Base-by-base conservation (phyloP, 495 filamentous ascomycete genomes). In the Daldinia grandis region DNA sequence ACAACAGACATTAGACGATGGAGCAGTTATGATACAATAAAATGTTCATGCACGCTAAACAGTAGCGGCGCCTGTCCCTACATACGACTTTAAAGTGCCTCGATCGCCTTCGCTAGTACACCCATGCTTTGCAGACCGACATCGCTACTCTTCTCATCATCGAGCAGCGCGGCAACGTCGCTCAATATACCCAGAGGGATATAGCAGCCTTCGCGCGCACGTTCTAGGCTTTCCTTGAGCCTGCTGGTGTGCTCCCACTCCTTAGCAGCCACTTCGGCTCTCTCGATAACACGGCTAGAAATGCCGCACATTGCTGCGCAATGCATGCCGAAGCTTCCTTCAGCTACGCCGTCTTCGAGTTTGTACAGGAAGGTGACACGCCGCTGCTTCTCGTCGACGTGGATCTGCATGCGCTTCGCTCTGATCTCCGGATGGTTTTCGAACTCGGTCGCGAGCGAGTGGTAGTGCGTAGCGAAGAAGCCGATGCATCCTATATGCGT, bases 281-380 rank as follows among this genome's bases (percentile, higher is more conserved):
- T 79, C 76, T 94, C 89, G 49, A 99, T 91, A 31, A 99, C 91
- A 73, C 88, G 89, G 44, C 80, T 82, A 0, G 94, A 85, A 50
- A 99, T 98, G 1, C 96, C 96, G 68, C 96, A 99, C 95, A 98
- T 99, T 37, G 92, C 88, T 1, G 96, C 96, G 77, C 96, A 99
- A 78, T 98, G 96, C 96, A 99, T 99, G 71, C 96, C 96, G 80
- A 98, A 98, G 73, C 92, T 95, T 1, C 96, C 96, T 80, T 98
- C 96, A 3, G 96, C 96, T 40, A 99, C 94, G 7, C 96, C 96
- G 21, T 91, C 87, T 80, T 98, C 96, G 0, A 99, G 85, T 74
- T 95, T 95, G 78, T 99, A 99, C 62, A 99, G 79, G 80, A 98
- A 99, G 0, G 95, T 97, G 30, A 99, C 88, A 14, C 90, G 87